A percentile compares a stretch with the other conserved stretches of the same genome.
Conservation (phyloP, 169 alveolate genomes). For the Toxoplasma gondii region DNA sequence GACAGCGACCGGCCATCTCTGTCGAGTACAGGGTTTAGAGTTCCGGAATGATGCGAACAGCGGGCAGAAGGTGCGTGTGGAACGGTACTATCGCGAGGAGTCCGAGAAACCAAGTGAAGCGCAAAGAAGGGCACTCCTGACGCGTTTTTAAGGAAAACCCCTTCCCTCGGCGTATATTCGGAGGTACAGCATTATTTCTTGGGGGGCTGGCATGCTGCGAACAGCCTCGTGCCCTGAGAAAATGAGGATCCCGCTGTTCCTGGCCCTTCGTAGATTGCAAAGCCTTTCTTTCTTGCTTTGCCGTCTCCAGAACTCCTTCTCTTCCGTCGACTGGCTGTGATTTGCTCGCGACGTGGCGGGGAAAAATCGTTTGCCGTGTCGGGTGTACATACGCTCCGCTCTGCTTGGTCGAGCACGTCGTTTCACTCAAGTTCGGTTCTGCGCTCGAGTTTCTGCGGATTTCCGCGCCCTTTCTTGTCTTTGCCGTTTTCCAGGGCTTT, state of each 20-base stretch:
- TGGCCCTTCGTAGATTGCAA: not conserved
- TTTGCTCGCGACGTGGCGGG: not conserved
- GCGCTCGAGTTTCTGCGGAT: not conserved
- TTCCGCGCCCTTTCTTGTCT: not conserved
- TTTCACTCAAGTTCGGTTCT: not conserved
- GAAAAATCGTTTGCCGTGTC: not conserved
- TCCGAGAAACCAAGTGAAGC: not conserved
- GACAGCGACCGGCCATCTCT: too few relatives aligned
- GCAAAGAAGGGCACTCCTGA: too few relatives aligned
- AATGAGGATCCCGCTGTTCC: not conserved
- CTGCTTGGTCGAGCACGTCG: not conserved
- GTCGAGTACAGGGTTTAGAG: too few relatives aligned
- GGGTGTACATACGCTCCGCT: not conserved
- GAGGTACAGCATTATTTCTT: not conserved
- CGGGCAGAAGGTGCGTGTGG: too few relatives aligned
- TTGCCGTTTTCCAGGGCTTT: not conserved
- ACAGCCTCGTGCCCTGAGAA: not conserved
- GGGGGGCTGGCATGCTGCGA: not conserved
- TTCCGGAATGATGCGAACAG: too few relatives aligned
- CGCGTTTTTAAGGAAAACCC: too few relatives aligned
- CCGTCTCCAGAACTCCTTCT: not conserved
- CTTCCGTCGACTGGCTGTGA: not conserved
- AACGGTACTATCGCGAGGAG: too few relatives aligned
- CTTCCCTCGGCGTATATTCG: not conserved
- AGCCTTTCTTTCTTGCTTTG: not conserved